These are phyloP conservation scores for Earliella scabrosa DNA, from an alignment of 1,284 basidiomycete species.

Conservation along the genomic window DNA sequence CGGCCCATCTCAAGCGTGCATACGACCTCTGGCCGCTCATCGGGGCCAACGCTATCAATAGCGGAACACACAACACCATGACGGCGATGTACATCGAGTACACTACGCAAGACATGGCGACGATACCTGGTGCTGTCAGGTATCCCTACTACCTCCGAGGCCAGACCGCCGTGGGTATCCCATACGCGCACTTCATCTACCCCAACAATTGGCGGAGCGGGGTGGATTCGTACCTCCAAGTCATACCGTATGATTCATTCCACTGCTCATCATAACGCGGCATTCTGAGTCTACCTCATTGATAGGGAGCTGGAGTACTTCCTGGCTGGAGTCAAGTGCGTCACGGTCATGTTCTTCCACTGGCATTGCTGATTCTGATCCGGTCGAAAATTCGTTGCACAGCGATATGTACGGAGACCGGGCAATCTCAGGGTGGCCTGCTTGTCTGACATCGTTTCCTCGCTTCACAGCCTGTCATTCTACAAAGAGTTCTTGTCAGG, in stretches of 20 bases:
- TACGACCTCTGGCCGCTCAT: slow-evolving; percentile 1
- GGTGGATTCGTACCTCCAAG: not conserved
- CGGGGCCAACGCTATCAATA: not conserved
- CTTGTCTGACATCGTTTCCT: no score
- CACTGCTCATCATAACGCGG: no score
- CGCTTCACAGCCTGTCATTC: slow-evolving; percentile 19
- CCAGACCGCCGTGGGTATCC: not conserved
- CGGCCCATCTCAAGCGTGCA: not conserved
- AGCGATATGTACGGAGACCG: slow-evolving; percentile 15
- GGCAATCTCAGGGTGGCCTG: no score
- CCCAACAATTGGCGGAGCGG: not conserved
- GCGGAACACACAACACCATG: not conserved
- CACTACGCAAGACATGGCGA: not conserved
- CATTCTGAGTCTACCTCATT: no score
- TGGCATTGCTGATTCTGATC: no score
- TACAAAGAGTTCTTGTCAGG: slow-evolving; percentile 15
- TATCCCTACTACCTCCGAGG: not conserved
- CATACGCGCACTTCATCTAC: slow-evolving; percentile 5
- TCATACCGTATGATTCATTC: not conserved
- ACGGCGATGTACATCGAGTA: slow-evolving; percentile 1
- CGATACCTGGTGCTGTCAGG: not conserved
- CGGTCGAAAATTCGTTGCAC: no score
- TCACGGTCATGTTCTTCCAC: slow-evolving; percentile 1
- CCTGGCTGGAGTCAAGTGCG: not conserved
- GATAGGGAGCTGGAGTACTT: slow-evolving; percentile 7